Evolutionary conservation across 2,329 filamentous ascomycete genomes (phyloP), one percentile per base, ranked within the genome.

Genomic region (Penicillium sumatraense): DNA sequence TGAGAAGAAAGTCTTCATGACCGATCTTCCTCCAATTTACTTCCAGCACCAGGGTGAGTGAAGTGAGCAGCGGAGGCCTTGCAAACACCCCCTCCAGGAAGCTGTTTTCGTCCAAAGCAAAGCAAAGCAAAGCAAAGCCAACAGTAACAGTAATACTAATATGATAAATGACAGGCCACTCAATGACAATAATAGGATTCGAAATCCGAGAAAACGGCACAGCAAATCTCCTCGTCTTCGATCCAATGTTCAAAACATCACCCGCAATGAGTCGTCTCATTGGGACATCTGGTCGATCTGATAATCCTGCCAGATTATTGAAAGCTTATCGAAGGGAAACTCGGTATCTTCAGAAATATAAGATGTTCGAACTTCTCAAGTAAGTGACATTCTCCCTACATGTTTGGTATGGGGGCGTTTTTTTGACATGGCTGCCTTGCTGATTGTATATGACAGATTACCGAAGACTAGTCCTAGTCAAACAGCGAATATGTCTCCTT

Each of bases 111-210:
- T n/a, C n/a, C n/a, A n/a, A n/a, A n/a, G n/a, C n/a, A n/a, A n/a
- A n/a, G n/a, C n/a, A n/a, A n/a, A n/a, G n/a, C n/a, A n/a, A n/a
- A n/a, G n/a, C n/a, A n/a, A n/a, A n/a, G n/a, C n/a, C n/a, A n/a
- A n/a, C n/a, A n/a, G n/a, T n/a, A n/a, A n/a, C n/a, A n/a, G n/a
- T 5, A 13, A 9, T 1, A 49, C 52, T 57, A 49, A 60, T 18
- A 35, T n/a, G 18, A n/a, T 1, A n/a, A n/a, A n/a, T n/a, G n/a
- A n/a, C 23, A 82, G 91, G 92, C 2, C 93, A 98, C 72, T 97
- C 93, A 1, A 81, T 96, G 78, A 96, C 91, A 0, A 91, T 98
- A 49, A 81, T 98, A 51, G 93, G 93, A 0, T 81, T 96, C 23
- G 92, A 97, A 73, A 85, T 83, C 61, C 83, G 82, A 24, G 78